Percentiles rank a stretch among this genome's conserved stretches.
These are phyloP conservation scores for Curvularia hawaiiensis DNA, from an alignment of 2,329 filamentous ascomycete genomes.

Conservation along the genomic window DNA sequence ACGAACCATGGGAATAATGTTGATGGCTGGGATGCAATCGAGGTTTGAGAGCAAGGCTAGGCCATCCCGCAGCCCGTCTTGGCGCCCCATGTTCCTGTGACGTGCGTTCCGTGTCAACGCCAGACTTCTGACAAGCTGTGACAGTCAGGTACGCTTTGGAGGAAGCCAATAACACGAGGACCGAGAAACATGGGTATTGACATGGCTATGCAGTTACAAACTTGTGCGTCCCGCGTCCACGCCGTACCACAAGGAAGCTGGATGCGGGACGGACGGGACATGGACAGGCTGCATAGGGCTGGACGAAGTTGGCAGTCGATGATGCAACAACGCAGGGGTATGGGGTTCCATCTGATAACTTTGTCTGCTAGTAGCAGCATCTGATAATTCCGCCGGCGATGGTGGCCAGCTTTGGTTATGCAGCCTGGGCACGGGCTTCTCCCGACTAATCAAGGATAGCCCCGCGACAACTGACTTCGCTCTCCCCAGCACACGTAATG, in stretches of 20 bases:
- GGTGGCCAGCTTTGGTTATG: constrained; percentile 1
- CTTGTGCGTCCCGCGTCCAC: neutral
- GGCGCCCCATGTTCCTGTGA: neutral
- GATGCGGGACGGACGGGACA: neutral
- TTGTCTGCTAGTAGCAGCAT: neutral
- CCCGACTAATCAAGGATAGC: neutral
- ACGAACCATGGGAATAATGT: constrained; percentile 18
- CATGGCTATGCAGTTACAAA: neutral
- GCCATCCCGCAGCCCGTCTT: neutral
- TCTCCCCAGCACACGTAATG: neutral
- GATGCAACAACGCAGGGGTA: neutral
- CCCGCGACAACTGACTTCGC: neutral
- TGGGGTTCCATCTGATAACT: neutral
- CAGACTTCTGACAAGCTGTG: neutral
- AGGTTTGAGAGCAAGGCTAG: constrained; percentile 4
- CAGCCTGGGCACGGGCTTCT: constrained; percentile 8
- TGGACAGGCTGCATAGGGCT: constrained; percentile 2
- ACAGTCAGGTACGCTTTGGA: neutral
- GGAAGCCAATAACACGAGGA: neutral
- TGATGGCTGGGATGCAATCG: neutral
- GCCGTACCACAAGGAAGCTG: neutral
- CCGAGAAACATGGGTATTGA: neutral
- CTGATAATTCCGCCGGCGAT: constrained; percentile 5
- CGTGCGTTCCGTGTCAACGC: neutral
- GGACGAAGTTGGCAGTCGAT: neutral